A percentile compares a stretch with the other conserved stretches of the same genome.
phyloP scores from a whole-genome alignment of 2,329 filamentous ascomycete species.

The Dryadomyces quercus-mongolicae region DNA sequence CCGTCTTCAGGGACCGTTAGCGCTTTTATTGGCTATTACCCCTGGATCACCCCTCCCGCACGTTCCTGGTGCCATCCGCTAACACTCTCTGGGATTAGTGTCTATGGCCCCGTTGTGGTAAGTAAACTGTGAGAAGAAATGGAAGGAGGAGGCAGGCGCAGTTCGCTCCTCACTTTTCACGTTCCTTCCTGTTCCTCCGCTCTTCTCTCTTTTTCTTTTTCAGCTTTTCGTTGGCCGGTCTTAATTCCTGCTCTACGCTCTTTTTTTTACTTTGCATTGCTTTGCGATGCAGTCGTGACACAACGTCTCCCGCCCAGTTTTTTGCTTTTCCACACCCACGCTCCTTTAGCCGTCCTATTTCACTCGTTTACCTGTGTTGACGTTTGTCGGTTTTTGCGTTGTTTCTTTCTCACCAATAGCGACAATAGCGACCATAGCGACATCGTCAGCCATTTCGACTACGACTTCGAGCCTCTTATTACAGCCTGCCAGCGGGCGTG shows the following conservation, averaged over 20 bases:
- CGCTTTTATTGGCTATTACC: neutral
- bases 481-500: conserved; percentile 44
- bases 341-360: conserved; percentile 5
- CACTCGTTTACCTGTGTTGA: conserved; percentile 6
- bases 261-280: neutral
- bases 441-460: conserved; percentile 10
- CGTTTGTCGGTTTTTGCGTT: neutral
- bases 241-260: neutral
- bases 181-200: neutral
- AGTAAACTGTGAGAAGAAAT: neutral
- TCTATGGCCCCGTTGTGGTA: neutral
- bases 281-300: conserved; percentile 7
- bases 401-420: neutral
- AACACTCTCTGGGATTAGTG: neutral
- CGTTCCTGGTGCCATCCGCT: conserved; percentile 4
- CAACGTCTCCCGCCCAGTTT: neutral
- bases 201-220: neutral
- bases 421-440: conserved; percentile 1
- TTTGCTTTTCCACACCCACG: conserved; percentile 1
- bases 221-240: neutral
- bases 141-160: neutral
- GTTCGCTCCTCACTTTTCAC: neutral
- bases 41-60: neutral
- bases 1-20: neutral
- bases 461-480: conserved; percentile 10